Percentiles rank a stretch among this genome's conserved stretches.
Conservation (phyloP, 352 stramenopile species). For the Globisporangium emineosum region DNA sequence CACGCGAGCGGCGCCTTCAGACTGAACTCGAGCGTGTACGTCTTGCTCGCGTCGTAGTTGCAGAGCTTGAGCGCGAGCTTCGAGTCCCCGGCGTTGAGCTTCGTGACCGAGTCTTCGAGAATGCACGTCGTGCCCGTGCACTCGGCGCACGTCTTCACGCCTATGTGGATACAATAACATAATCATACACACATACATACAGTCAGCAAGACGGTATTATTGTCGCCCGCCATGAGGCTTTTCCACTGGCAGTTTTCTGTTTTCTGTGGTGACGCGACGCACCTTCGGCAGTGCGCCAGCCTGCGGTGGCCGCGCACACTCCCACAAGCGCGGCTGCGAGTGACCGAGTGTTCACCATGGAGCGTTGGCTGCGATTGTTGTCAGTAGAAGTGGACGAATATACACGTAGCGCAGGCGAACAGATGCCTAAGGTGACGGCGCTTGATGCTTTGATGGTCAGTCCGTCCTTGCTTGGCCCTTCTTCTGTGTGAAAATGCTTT, state of each 20-base stretch:
- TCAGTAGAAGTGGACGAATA: background rate
- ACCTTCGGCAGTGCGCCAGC: slow-evolving; percentile 14
- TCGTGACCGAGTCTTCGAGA: slow-evolving; percentile 37
- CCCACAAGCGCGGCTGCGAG: slow-evolving; percentile 5
- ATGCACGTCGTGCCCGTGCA: slow-evolving; percentile 52
- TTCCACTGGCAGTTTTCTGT: background rate
- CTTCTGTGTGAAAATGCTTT: too few relatives aligned
- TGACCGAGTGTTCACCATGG: slow-evolving; percentile 4
- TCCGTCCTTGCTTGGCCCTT: too few relatives aligned
- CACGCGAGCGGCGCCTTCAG: slow-evolving; percentile 45
- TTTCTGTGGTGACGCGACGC: background rate
- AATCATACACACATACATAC: background rate
- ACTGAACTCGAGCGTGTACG: slow-evolving; percentile 40
- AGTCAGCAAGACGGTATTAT: slow-evolving; percentile 1
- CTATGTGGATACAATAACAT: slow-evolving; percentile 8
- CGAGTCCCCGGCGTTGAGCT: slow-evolving; percentile 34
- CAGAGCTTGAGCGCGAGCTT: slow-evolving; percentile 56
- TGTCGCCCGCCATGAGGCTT: background rate
- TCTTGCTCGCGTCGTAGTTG: slow-evolving; percentile 50
- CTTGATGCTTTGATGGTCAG: too few relatives aligned
- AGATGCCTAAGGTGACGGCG: too few relatives aligned
- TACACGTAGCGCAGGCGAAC: too few relatives aligned
- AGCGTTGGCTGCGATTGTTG: background rate
- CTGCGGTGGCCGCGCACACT: background rate
- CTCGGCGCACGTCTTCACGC: slow-evolving; percentile 46